Evolutionary conservation across 495 filamentous ascomycete species (phyloP), one percentile per base, ranked within the genome.

Genomic region (Diplogelasinospora grovesii): DNA sequence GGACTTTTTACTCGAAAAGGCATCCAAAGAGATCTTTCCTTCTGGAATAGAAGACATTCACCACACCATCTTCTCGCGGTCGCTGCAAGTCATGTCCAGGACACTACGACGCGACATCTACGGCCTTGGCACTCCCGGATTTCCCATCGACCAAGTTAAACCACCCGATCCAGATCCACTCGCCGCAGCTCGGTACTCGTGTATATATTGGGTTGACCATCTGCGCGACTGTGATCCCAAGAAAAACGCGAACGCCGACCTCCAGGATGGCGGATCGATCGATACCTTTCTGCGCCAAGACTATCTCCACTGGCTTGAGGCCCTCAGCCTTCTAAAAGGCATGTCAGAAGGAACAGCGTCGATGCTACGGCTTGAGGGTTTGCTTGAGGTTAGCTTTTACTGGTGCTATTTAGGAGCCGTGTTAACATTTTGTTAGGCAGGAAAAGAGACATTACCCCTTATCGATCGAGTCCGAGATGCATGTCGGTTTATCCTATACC

Each of bases 141-240:
- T 27, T 16, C 27, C 10, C 5, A 34, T 52, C 25, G 25, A 47
- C 24, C 18, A 50, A n/a, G 35, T 52, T 20, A 19, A 24, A 15
- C n/a, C 8, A 8, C 54, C 51, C 2, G 16, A 46, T 23, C 51
- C 46, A 5, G 64, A 65, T 43, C 61, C 60, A 20, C 37, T 65
- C 26, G 48, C 41, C 8, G 22, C 40, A 13, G 15, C 54, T 26
- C 53, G 48, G 19, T 69, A 69, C 36, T 51, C 63, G 5, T 66
- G 57, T 35, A 28, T 61, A 23, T 61, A 56, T 36, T 69, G 59
- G 65, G 43, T 59, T 45, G 50, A 64, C 27, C 64, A 68, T 48
- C 39, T 61, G 11, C 36, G 38, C 63, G 13, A 45, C 23, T 43
- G 18, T 8, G 28, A 25, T 36, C 22, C 40, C n/a, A 18, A 13